These are phyloP conservation scores for Macrophomina tecta DNA, from an alignment of 2,329 filamentous ascomycete genomes.

Conservation along the genomic window DNA sequence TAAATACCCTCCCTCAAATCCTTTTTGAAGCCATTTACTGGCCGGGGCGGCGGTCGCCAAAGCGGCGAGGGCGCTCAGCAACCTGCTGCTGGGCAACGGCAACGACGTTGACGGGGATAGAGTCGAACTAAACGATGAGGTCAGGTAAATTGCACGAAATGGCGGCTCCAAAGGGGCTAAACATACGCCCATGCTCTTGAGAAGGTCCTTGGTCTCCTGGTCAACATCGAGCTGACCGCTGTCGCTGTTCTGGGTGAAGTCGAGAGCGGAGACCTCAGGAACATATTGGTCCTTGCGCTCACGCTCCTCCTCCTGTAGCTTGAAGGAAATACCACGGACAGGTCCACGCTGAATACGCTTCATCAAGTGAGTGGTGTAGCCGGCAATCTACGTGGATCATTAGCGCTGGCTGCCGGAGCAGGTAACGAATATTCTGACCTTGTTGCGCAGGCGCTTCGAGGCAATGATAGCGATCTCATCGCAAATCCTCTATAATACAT, in stretches of 20 bases:
- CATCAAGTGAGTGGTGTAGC: slow-evolving; percentile 93
- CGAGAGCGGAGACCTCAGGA: slow-evolving; percentile 96
- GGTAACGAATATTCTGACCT: slow-evolving; percentile 63
- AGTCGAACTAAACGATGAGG: slow-evolving; percentile 76
- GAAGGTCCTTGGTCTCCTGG: slow-evolving; percentile 96
- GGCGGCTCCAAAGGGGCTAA: slow-evolving; percentile 24
- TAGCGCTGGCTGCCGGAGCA: slow-evolving; percentile 55
- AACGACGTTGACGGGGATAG: slow-evolving; percentile 95
- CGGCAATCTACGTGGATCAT: slow-evolving; percentile 74
- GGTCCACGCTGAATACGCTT: slow-evolving; percentile 99
- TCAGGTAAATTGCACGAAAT: not conserved
- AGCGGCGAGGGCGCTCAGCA: slow-evolving; percentile 80
- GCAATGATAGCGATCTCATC: slow-evolving; percentile 99
- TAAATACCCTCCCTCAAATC: slow-evolving; percentile 34
- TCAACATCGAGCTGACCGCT: slow-evolving; percentile 94
- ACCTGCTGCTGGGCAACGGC: slow-evolving; percentile 87
- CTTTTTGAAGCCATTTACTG: slow-evolving; percentile 35
- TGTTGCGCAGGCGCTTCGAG: slow-evolving; percentile 99
- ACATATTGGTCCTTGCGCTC: slow-evolving; percentile 99
- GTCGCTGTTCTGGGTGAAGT: slow-evolving; percentile 95
- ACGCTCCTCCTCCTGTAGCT: slow-evolving; percentile 99
- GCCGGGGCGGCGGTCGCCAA: slow-evolving; percentile 65
- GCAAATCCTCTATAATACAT: slow-evolving; percentile 70
- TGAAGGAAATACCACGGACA: slow-evolving; percentile 99
- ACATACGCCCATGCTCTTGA: slow-evolving; percentile 98